Evolutionary conservation across 2,329 filamentous ascomycete species (phyloP), one percentile per base, ranked within the genome.

Genomic region (Phaeosphaeria sp.): DNA sequence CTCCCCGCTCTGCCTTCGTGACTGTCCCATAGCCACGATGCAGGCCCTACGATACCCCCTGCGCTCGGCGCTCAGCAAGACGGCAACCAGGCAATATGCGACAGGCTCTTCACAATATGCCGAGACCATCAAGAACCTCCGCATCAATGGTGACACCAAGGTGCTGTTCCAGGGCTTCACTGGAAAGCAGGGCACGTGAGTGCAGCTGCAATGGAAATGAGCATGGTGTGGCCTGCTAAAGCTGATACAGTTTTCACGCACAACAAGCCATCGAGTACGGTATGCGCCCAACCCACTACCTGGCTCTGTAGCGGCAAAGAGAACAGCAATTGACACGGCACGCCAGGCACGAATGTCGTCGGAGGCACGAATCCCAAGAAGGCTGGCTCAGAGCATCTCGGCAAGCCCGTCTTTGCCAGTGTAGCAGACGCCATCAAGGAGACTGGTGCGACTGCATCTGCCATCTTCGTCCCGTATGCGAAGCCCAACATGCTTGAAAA

Each of bases 281-380:
- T 96, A 91, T 78, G 70, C 68, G 65, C 66, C 65, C 58, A 63
- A 57, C 46, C 58, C 48, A 60, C 59, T 54, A 51, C 52, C 57
- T 53, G 43, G 50, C 54, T 46, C 49, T 53, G 64, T 62, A 64
- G 49, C 60, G 27, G 20, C 55, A 56, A 62, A 64, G 60, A 54
- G 18, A 55, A 47, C 61, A 55, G 46, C 61, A 57, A 72, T 73
- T 73, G 71, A 77, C 71, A 60, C 46, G 36, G 41, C 33, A 56
- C 42, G 43, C 46, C 73, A 96, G 92, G 94, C 79, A 99, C 95
- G 73, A 94, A 97, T 79, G 92, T 99, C 68, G 93, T 99, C 68
- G 95, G 95, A 80, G 95, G 95, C 77, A 98, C 94, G 76, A 98
- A 98, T 85, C 95, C 95, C 78, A 98, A 97, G 87, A 99, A 99